Base-by-base conservation (phyloP, 192 early-diverging fungal species). In the Coemansia sp. region DNA sequence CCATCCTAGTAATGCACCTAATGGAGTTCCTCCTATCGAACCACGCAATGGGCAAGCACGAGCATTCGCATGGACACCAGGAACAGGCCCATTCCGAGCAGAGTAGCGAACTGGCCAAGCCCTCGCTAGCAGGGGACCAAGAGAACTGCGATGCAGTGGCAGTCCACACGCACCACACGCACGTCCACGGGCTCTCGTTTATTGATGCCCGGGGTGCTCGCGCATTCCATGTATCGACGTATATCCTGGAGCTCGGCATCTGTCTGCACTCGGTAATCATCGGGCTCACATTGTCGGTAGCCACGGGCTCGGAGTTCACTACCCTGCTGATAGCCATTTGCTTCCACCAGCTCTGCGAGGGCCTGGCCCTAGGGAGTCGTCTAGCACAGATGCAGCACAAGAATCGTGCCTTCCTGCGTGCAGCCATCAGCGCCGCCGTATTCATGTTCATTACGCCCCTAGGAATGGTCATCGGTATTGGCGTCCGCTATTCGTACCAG, bases 321-420 rank as follows among this genome's bases (percentile, higher is more conserved):
- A 83, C 83, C 1, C 78, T 94, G 0, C 62, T 89, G 20, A 63
- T 87, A 9, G 91, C 92, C 0, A 71, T 93, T 18, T 70, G 84
- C 23, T 91, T 93, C 76, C 84, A 85, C 73, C 92, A 93, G 83
- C 82, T 88, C 70, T 90, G 90, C 76, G 89, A 92, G 72, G 92
- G 92, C 24, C 66, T 93, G 37, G 90, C 90, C 11, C 82, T 93
- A 50, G 91, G 91, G 35, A 86, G 89, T 31, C 85, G 91, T 23
- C 77, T 92, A 59, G 86, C 87, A 7, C 85, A 85, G 14, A 64
- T 90, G 24, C 60, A 70, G 38, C 65, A 77, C 63, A 64, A 64
- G 13, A 18, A 46, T 13, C 56, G 60, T 24, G 69, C 62, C 4
- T 71, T 74, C 20, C 21, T 74, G 26, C 53, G 67, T 3, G 73